A percentile compares a stretch with the other conserved stretches of the same genome.
Conservation (phyloP, 2,329 filamentous ascomycete genomes). For the Microdochium trichocladiopsis region DNA sequence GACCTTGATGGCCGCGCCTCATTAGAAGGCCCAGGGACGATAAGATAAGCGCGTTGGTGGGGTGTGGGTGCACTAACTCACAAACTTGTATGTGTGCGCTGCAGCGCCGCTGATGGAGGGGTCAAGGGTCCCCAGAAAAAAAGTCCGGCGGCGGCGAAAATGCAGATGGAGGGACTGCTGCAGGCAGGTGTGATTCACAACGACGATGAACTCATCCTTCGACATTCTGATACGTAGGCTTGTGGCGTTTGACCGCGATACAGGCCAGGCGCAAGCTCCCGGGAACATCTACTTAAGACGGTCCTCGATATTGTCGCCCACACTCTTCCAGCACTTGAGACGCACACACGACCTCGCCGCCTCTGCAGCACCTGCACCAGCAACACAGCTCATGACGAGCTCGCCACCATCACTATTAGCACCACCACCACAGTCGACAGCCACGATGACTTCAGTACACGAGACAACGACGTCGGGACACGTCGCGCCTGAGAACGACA, state of each 20-base stretch:
- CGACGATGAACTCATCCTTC: background rate
- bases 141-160: background rate
- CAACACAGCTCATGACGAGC: background rate
- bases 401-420: background rate
- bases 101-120: background rate
- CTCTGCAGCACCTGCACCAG: background rate
- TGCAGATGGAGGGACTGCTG: background rate
- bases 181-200: background rate
- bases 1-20: too few relatives aligned
- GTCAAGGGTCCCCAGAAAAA: background rate
- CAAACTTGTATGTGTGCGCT: too few relatives aligned
- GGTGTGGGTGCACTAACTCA: too few relatives aligned
- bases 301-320: background rate
- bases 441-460: background rate
- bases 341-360: background rate
- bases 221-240: background rate
- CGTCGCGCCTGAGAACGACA: background rate
- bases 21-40: too few relatives aligned
- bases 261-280: background rate
- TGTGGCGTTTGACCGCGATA: background rate
- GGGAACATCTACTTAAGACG: background rate
- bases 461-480: background rate
- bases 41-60: too few relatives aligned
- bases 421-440: background rate
- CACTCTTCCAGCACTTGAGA: background rate